Evolutionary conservation across 768 basidiomycete species (phyloP), one percentile per base, ranked within the genome.

Genomic region (Hericium coralloides): DNA sequence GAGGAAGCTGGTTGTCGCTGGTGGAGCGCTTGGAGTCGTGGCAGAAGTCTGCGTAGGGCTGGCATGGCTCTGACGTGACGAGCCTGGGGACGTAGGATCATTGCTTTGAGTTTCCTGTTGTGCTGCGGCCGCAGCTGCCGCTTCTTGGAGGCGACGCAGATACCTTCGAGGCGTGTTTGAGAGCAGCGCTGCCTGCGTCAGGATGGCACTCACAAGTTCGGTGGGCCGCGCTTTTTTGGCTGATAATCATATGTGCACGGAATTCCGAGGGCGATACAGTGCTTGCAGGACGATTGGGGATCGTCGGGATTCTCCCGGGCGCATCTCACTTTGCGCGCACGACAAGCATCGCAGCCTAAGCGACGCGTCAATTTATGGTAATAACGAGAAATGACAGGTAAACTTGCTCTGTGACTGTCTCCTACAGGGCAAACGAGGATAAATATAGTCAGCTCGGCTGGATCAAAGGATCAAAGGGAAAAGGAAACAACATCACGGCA

Each of bases 181-280:
- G 52, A 50, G 55, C 65, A 56, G 41, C 66, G 49, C 41, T 43
- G 26, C 41, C 49, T 54, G 18, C 37, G 48, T 49, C 23, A 38
- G 36, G 53, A 45, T 47, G 43, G 38, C 36, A 50, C 84, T 70
- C 70, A 95, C 89, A 93, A 76, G 70, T 95, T 95, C 2, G 92
- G 93, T 3, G 93, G 93, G 0, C 93, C 93, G 56, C 93, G 77
- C 71, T 95, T 95, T 77, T 93, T 93, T 18, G 93, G 93, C 67
- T 90, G 88, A 68, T 95, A 95, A 66, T 92, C 88, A 63, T 94
- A 95, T 1, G 89, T 92, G 69, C 93, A 94, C 5, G 84, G 80
- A 51, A 93, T 87, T 18, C 83, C 86, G 52, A 94, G 81, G 0
- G 86, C 79, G 63, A 87, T 76, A 68, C 91, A 94, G 67, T 93